phyloP scores from a whole-genome alignment of 2,329 filamentous ascomycete genomes.

The Fusarium brachygibbosum region DNA sequence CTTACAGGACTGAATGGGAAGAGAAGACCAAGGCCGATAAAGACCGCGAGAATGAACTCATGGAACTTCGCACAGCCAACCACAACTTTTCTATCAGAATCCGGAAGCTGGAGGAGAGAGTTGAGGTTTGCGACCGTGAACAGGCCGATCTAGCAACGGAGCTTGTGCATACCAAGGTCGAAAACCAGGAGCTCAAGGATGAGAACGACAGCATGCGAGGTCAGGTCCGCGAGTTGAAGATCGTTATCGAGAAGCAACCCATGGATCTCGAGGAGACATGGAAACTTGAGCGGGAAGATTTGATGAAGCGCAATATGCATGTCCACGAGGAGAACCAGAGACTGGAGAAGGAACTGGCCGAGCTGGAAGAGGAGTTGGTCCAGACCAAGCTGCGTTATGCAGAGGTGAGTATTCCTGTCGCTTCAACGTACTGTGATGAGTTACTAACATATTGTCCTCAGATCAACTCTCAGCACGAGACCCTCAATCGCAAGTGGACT shows the following conservation, averaged over 20 bases:
- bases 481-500: slow-evolving; percentile 80
- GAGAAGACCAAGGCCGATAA: slow-evolving; percentile 87
- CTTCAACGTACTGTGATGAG: neutral
- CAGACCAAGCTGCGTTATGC: slow-evolving; percentile 95
- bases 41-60: slow-evolving; percentile 85
- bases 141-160: slow-evolving; percentile 93
- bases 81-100: slow-evolving; percentile 78
- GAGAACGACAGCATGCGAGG: slow-evolving; percentile 89
- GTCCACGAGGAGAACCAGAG: slow-evolving; percentile 93
- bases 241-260: slow-evolving; percentile 90
- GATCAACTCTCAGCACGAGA: slow-evolving; percentile 79
- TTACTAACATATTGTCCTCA: slow-evolving; percentile 53
- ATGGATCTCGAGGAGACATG: slow-evolving; percentile 87
- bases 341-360: slow-evolving; percentile 88
- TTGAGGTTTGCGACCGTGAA: slow-evolving; percentile 89
- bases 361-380: slow-evolving; percentile 93
- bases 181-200: slow-evolving; percentile 90
- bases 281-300: slow-evolving; percentile 86
- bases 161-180: slow-evolving; percentile 90
- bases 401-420: slow-evolving; percentile 75
- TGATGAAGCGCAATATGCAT: slow-evolving; percentile 92
- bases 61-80: slow-evolving; percentile 77
- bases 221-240: slow-evolving; percentile 86
- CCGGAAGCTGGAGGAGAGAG: slow-evolving; percentile 87
- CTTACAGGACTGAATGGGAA: slow-evolving; percentile 90